Conservation (phyloP, 257 asterid genomes). For the Striga asiatica region DNA sequence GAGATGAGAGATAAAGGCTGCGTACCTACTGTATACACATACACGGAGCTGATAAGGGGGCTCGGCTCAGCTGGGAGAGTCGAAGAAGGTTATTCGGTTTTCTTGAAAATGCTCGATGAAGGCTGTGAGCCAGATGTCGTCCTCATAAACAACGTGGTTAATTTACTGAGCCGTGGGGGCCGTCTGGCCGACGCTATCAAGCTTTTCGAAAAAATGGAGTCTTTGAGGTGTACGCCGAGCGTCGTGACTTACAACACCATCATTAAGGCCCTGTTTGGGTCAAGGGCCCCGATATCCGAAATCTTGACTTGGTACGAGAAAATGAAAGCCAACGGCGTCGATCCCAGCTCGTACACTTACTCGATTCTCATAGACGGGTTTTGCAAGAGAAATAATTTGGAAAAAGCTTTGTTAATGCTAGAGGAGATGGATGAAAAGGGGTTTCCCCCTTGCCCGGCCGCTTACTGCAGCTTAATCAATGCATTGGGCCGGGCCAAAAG, state of each 20-base stretch:
- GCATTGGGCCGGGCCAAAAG: constrained; percentile 65
- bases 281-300: constrained; percentile 51
- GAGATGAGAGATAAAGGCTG: constrained; percentile 69
- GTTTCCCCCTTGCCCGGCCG: constrained; percentile 88
- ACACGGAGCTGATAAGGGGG: constrained; percentile 70
- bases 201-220: constrained; percentile 71
- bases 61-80: constrained; percentile 67
- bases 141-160: constrained; percentile 65
- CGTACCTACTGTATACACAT: constrained; percentile 66
- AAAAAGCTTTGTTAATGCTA: constrained; percentile 60
- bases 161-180: constrained; percentile 56
- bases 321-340: constrained; percentile 47
- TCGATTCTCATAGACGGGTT: constrained; percentile 82
- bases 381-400: constrained; percentile 70
- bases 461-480: constrained; percentile 91
- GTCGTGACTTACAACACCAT: constrained; percentile 83
- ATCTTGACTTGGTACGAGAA: constrained; percentile 54
- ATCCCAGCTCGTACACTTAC: constrained; percentile 71
- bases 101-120: constrained; percentile 45
- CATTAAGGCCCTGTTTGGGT: constrained; percentile 61
- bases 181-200: constrained; percentile 55
- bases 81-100: constrained; percentile 66
- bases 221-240: constrained; percentile 55
- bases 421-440: constrained; percentile 98
- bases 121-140: constrained; percentile 81